A percentile compares a stretch with the other conserved stretches of the same genome.
These are phyloP conservation scores for Oryza glumipatula DNA, from an alignment of 176 grass and related monocot genomes.

Conservation along the genomic window DNA sequence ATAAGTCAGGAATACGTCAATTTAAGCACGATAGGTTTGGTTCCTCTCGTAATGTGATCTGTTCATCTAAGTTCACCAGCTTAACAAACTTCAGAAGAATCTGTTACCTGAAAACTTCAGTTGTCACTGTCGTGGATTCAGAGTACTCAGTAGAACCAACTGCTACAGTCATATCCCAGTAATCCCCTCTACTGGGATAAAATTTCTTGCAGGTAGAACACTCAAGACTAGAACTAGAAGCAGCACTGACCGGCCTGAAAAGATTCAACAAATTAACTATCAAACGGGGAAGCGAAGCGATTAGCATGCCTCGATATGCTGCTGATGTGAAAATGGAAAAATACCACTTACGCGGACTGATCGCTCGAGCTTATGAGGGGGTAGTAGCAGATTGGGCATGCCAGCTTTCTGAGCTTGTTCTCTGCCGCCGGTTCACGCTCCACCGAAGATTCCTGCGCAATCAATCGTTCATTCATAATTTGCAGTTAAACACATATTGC, in stretches of 20 bases:
- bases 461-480: not conserved
- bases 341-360: conserved; percentile 43
- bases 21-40: not conserved
- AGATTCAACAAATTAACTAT: conserved; percentile 18
- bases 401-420: conserved; percentile 46
- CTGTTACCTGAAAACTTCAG: conserved; percentile 74
- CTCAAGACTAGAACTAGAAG: conserved; percentile 37
- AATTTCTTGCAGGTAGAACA: conserved; percentile 74
- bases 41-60: not conserved
- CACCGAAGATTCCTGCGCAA: conserved; percentile 38
- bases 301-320: not conserved
- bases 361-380: conserved; percentile 46
- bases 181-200: conserved; percentile 60
- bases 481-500: not conserved
- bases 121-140: conserved; percentile 68
- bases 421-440: not conserved
- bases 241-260: conserved; percentile 23
- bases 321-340: not conserved
- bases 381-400: conserved; percentile 83
- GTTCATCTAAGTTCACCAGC: conserved; percentile 1
- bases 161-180: conserved; percentile 70
- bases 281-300: not conserved
- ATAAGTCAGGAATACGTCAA: not conserved
- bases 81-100: not conserved
- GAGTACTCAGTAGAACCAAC: conserved; percentile 60